Evolutionary conservation across 2,329 filamentous ascomycete genomes (phyloP).

Genomic region (Cadophora malorum): DNA sequence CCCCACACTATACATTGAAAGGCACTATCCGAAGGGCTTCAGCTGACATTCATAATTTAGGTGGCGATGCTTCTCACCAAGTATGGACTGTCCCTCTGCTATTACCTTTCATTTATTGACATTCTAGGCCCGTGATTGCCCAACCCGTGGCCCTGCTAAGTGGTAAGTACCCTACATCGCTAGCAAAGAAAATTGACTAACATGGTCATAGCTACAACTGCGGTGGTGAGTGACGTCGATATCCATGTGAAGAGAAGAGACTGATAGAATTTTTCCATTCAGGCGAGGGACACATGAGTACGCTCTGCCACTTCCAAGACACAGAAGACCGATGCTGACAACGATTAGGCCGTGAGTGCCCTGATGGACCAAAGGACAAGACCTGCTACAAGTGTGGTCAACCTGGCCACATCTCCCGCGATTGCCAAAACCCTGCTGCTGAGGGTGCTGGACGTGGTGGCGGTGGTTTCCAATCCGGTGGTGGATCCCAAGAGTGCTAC

Average conservation of each 20-base stretch:
- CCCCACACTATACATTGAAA: background rate
- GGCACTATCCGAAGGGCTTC: constrained; percentile 35
- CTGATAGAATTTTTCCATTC: constrained; percentile 43
- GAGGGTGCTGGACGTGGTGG: constrained; percentile 43
- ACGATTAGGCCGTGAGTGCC: constrained; percentile 81
- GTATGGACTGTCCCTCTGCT: constrained; percentile 52
- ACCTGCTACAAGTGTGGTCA: constrained; percentile 81
- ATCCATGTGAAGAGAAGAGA: constrained; percentile 30
- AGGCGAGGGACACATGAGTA: constrained; percentile 79
- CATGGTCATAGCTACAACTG: constrained; percentile 73
- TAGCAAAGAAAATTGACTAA: constrained; percentile 29
- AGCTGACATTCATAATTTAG: constrained; percentile 52
- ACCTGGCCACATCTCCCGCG: constrained; percentile 89
- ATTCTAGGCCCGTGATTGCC: constrained; percentile 79
- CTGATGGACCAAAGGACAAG: constrained; percentile 87
- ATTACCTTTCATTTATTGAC: constrained; percentile 33
- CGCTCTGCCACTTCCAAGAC: constrained; percentile 46
- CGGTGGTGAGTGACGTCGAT: constrained; percentile 63
- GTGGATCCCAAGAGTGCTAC: constrained; percentile 79
- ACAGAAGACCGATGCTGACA: constrained; percentile 35
- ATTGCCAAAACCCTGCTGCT: constrained; percentile 51
- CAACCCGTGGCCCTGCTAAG: constrained; percentile 81
- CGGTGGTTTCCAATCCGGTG: constrained; percentile 48
- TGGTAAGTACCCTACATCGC: constrained; percentile 62
- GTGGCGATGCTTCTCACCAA: constrained; percentile 77